Evolutionary conservation across 495 filamentous ascomycete genomes (phyloP).

Genomic region (Schizothecium vesticola): DNA sequence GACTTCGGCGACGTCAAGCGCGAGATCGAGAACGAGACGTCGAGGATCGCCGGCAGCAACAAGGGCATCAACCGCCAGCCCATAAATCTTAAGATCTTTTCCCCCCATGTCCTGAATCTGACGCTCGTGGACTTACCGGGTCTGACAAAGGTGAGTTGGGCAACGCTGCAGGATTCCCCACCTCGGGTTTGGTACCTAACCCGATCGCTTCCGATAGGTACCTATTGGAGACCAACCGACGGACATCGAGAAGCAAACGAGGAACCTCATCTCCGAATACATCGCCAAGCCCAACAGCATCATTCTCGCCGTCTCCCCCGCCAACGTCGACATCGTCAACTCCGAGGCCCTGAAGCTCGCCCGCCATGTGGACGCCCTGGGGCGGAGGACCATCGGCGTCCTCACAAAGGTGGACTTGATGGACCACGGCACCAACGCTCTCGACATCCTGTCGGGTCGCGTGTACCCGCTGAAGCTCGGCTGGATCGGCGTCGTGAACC

Average conservation of each 20-base stretch:
- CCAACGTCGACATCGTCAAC: slow-evolving; percentile 98
- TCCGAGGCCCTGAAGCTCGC: slow-evolving; percentile 97
- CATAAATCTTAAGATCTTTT: slow-evolving; percentile 99
- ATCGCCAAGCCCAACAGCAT: slow-evolving; percentile 99
- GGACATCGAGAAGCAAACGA: slow-evolving; percentile 98
- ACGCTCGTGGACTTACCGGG: slow-evolving; percentile 95
- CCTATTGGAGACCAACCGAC: slow-evolving; percentile 97
- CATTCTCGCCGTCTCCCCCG: slow-evolving; percentile 91
- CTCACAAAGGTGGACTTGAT: slow-evolving; percentile 97
- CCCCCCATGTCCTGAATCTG: slow-evolving; percentile 91
- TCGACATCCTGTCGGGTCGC: slow-evolving; percentile 92
- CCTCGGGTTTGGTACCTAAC: slow-evolving; percentile 1
- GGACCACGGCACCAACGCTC: slow-evolving; percentile 97
- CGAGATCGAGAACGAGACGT: slow-evolving; percentile 95
- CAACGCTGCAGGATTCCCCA: background rate
- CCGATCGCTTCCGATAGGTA: slow-evolving; percentile 45
- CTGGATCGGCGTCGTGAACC: slow-evolving; percentile 97
- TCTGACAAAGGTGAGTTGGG: slow-evolving; percentile 73
- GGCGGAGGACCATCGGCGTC: slow-evolving; percentile 91
- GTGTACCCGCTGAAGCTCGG: slow-evolving; percentile 97
- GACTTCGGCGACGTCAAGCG: slow-evolving; percentile 90
- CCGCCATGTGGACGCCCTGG: slow-evolving; percentile 92
- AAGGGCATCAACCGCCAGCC: slow-evolving; percentile 97
- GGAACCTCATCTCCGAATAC: slow-evolving; percentile 94
- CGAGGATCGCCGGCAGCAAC: slow-evolving; percentile 91